Base-by-base conservation (phyloP, 139 green algal species). In the Ettlia oleoabundans region DNA sequence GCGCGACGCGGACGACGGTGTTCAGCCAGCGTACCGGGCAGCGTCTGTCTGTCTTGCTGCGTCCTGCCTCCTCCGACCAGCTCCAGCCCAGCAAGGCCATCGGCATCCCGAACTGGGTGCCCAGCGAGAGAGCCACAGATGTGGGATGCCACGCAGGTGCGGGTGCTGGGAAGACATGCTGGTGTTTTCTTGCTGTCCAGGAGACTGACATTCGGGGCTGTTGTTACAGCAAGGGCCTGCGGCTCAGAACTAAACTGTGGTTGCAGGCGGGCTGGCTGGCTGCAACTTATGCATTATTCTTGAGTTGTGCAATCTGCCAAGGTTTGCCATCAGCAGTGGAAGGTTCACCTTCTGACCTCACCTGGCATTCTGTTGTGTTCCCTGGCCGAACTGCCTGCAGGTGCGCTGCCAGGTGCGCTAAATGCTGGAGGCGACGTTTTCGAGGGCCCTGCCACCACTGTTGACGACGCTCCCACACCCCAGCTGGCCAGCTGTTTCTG, bases 61-160 rank as follows among this genome's bases (percentile, higher is more conserved):
- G 81, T 43, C 81, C 81, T 7, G 81, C 58, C 7, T 74, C 42
- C 72, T 55, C 72, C 6, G 81, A 86, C 73, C 81, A 82, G 63
- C 62, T 86, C 41, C 28, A 41, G 26, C 81, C 72, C 42, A 32
- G 4, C 61, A 65, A 65, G 72, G 37, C 64, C 47, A 53, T 82
- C 7, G 72, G 72, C 81, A 66, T 86, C 40, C 81, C 81, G 42
- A 86, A 76, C 72, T 86, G 72, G 72, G 61, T 82, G 61, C 62
- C 41, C 32, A 74, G 35, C 21, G 81, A 82, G 81, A n/a, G 13
- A 70, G 70, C 26, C 41, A 51, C 53, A 26, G 1, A 80, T 26
- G 21, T 38, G 18, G 73, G 73, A 24, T 80, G 73, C 73, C 73
- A 80, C 73, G 73, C 73, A 26, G 73, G 73, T 69, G 71, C 53